These are phyloP conservation scores for Phoma sp. DNA, from an alignment of 2,329 filamentous ascomycete species.

Conservation along the genomic window DNA sequence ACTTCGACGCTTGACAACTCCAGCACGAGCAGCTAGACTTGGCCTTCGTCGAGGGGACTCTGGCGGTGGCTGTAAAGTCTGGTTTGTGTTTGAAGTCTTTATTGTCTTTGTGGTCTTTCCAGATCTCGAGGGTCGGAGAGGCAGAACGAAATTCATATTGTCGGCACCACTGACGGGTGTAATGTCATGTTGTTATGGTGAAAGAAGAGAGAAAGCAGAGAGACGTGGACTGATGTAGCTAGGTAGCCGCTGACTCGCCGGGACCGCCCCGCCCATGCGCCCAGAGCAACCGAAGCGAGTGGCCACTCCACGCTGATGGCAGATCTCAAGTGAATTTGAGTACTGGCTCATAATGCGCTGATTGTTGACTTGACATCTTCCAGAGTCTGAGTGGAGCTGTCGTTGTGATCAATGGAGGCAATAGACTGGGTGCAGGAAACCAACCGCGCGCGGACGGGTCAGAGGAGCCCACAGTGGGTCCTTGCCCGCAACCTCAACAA, in stretches of 20 bases:
- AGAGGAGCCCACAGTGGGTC: conserved; percentile 10
- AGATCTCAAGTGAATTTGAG: not conserved
- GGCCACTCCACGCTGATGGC: not conserved
- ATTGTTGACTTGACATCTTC: not conserved
- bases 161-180: not conserved
- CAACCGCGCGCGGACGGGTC: conserved; percentile 4
- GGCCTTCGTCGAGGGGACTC: conserved; percentile 30
- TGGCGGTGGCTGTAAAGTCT: conserved; percentile 16
- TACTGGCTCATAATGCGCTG: not conserved
- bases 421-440: not conserved
- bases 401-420: not conserved
- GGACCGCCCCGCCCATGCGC: conserved; percentile 8
- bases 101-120: not conserved
- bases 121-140: conserved; percentile 10
- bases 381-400: not conserved
- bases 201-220: conserved; percentile 9
- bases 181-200: not conserved
- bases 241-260: conserved; percentile 14
- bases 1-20: conserved; percentile 30
- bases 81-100: not conserved
- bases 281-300: conserved; percentile 4
- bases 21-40: conserved; percentile 30
- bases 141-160: conserved; percentile 16
- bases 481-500: conserved; percentile 16
- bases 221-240: conserved; percentile 15